Evolutionary conservation across 805 yeast species (phyloP).

Genomic region (Komagataella pastoris): DNA sequence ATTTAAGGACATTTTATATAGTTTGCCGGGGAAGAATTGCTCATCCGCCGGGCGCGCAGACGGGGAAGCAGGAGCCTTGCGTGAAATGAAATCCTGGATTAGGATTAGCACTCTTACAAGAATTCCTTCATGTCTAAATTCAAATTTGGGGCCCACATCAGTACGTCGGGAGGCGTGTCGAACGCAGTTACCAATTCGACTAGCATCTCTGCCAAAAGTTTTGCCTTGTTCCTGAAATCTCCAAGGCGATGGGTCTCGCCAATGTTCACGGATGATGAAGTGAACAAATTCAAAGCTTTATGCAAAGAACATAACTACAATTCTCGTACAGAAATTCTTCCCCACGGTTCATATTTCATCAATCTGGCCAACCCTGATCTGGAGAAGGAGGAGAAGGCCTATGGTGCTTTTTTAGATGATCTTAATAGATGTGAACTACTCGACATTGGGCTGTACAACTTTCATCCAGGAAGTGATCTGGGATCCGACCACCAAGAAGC

Average conservation of each 20-base stretch:
- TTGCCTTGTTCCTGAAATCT: slow-evolving; percentile 82
- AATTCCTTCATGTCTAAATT: slow-evolving; percentile 12
- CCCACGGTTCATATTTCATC: slow-evolving; percentile 92
- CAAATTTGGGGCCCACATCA: slow-evolving; percentile 85
- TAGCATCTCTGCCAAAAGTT: slow-evolving; percentile 57
- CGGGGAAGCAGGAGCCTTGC: neutral
- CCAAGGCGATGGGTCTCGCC: slow-evolving; percentile 91
- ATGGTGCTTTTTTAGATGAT: slow-evolving; percentile 74
- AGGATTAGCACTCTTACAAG: neutral
- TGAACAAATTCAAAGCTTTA: slow-evolving; percentile 43
- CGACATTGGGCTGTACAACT: slow-evolving; percentile 75
- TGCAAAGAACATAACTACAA: slow-evolving; percentile 57
- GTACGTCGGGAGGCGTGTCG: slow-evolving; percentile 58
- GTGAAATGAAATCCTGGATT: neutral
- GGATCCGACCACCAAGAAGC: slow-evolving; percentile 55
- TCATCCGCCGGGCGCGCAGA: neutral
- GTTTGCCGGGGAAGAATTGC: too few species aligned
- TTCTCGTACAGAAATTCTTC: slow-evolving; percentile 68
- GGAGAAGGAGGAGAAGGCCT: slow-evolving; percentile 67
- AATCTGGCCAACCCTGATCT: slow-evolving; percentile 84
- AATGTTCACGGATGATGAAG: slow-evolving; percentile 53
- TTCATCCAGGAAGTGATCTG: slow-evolving; percentile 87
- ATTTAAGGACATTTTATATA: neutral
- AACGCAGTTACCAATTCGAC: slow-evolving; percentile 24
- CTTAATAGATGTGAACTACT: slow-evolving; percentile 75